Evolutionary conservation across 805 yeast genomes (phyloP), one percentile per base, ranked within the genome.

Genomic region (Cyberlindnera mississippiensis): DNA sequence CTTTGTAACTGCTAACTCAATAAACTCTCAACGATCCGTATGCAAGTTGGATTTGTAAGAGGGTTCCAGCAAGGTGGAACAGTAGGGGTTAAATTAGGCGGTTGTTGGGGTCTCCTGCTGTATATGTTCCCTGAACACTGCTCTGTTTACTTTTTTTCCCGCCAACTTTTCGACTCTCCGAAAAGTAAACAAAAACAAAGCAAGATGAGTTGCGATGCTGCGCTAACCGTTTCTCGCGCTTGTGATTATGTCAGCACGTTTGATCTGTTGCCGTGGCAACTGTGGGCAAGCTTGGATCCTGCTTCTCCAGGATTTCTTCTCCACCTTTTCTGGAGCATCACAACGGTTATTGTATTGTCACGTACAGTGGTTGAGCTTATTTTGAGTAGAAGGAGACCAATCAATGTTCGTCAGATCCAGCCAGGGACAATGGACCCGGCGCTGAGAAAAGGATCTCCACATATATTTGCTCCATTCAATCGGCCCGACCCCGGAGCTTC

Each of bases 121-220:
- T 20, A 6, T 9, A 20, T n/a, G 24, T 20, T 20, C 24, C 24
- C 24, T 6, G 6, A 20, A n/a, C 12, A 6, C 13, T 11, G 29
- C 29, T 27, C 26, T 40, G 40, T 41, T 41, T 36, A 37, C 32
- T 28, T 37, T 41, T 41, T 34, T 33, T 26, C 15, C 20, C 33
- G 8, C 32, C 29, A 8, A 27, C 29, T 27, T 20, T 20, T 20
- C 12, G 14, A 27, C 4, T 15, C 33, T 17, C 10, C 28, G 31
- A 33, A 41, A 41, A 33, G 40, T 36, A 37, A 36, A 41, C 40
- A 41, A 36, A 31, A 14, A 9, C 16, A 19, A 33, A 4, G 8
- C 27, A 8, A 24, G 14, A 27, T 27, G 29, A 27, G 29, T 27
- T 11, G 29, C 6, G 20, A n/a, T 33, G 36, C 18, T 14, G 33